Percentiles rank a stretch among this genome's conserved stretches.
phyloP scores from a whole-genome alignment of 2,329 filamentous ascomycete genomes.

The Arthrobotrys pseudoclavata region DNA sequence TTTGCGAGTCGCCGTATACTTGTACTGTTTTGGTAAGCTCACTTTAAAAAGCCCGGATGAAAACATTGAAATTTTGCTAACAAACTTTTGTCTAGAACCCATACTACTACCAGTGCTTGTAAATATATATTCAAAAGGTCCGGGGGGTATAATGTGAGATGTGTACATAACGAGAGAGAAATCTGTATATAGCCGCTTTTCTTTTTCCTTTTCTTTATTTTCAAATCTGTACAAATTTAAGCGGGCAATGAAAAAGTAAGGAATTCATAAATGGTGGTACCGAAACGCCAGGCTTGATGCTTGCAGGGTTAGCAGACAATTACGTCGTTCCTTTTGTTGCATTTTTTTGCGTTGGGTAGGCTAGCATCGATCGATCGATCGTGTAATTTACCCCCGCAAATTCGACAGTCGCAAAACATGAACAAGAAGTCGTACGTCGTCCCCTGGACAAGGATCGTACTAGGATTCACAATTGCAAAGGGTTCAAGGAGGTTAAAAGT shows the following conservation, averaged over 20 bases:
- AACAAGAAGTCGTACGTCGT: background rate
- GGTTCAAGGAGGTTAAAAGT: background rate
- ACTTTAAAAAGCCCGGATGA: no score
- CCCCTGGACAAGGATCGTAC: background rate
- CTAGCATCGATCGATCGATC: background rate
- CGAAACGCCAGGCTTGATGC: background rate
- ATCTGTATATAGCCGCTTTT: constrained; percentile 3
- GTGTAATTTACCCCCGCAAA: background rate
- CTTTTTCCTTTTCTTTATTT: background rate
- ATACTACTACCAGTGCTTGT: constrained; percentile 65
- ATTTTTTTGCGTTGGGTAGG: background rate
- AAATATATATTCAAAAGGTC: constrained; percentile 24
- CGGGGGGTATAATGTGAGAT: background rate
- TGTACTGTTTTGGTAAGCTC: constrained; percentile 43
- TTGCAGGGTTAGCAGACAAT: background rate
- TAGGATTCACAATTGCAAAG: constrained; percentile 1
- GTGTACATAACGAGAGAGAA: background rate
- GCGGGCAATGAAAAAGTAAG: background rate
- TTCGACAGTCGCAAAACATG: background rate
- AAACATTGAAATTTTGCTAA: constrained; percentile 39
- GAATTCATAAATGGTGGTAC: no score
- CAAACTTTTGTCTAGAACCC: constrained; percentile 43
- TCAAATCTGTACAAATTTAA: background rate
- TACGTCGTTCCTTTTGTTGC: background rate
- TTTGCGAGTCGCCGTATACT: constrained; percentile 61